A percentile compares a stretch with the other conserved stretches of the same genome.
Conservation (phyloP, 371 early-diverging fungal genomes). For the Lichtheimia hyalospora region DNA sequence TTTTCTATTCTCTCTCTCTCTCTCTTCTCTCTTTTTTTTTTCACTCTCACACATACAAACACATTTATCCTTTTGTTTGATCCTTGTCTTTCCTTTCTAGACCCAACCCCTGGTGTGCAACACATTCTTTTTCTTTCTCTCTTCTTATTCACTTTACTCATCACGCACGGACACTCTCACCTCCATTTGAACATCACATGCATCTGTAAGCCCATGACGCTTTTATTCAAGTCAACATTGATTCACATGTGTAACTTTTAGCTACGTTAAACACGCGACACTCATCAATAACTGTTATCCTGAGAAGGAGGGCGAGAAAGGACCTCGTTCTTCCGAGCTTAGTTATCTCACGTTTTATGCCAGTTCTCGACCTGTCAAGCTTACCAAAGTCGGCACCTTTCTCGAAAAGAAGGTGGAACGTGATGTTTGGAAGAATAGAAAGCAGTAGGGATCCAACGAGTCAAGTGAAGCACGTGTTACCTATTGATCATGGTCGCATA, state of each 20-base stretch:
- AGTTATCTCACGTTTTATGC: slow-evolving; percentile 91
- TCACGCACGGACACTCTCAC: neutral
- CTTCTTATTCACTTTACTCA: slow-evolving; percentile 4
- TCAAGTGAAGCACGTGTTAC: too few species aligned
- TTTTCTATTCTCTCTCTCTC: slow-evolving; percentile 10
- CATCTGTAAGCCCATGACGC: slow-evolving; percentile 32
- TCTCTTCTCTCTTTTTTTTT: neutral
- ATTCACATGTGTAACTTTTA: slow-evolving; percentile 1
- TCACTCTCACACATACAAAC: neutral
- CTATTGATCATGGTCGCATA: slow-evolving; percentile 9
- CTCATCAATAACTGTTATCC: slow-evolving; percentile 94
- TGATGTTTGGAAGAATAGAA: slow-evolving; percentile 65
- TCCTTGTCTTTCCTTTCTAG: slow-evolving; percentile 1
- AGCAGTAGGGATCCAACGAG: slow-evolving; percentile 47
- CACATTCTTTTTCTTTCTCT: slow-evolving; percentile 5
- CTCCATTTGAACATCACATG: slow-evolving; percentile 19
- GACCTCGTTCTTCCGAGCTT: slow-evolving; percentile 81
- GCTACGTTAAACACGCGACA: slow-evolving; percentile 86
- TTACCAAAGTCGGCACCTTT: slow-evolving; percentile 87
- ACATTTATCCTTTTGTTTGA: neutral
- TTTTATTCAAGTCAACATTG: too few species aligned
- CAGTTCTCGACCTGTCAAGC: slow-evolving; percentile 86
- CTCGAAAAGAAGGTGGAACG: slow-evolving; percentile 75
- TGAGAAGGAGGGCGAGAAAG: slow-evolving; percentile 75
- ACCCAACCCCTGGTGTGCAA: neutral